Base-by-base conservation (phyloP, 345 rosid genomes). In the Excoecaria agallocha region DNA sequence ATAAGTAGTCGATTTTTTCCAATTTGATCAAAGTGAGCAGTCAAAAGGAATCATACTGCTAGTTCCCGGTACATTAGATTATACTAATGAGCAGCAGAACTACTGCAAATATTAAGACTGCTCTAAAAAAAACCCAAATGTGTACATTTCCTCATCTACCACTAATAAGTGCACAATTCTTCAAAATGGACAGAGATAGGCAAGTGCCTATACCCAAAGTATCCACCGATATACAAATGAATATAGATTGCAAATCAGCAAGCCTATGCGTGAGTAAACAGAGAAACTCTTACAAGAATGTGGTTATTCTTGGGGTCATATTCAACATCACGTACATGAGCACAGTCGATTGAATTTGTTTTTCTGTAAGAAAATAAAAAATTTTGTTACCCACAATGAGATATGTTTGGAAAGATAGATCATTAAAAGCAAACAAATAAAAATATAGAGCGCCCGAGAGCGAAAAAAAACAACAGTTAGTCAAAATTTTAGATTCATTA, bases 261-360 rank as follows among this genome's bases (percentile, higher is more conserved):
- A 49, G 9, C 17, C 15, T 25, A 30, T 19, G 12, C 25, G 8
- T 6, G 24, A 38, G 25, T 45, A 72, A 46, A 50, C 20, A 56
- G 38, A 43, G 71, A 12, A 46, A 48, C 69, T 62, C 94, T 89
- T 88, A 90, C 98, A 74, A 90, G 82, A 77, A 87, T 76, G 82
- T 93, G 91, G 69, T 85, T 85, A 81, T 85, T 89, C 81, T 77
- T 88, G 41, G 82, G 78, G 82, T 88, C 87, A 81, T 86, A 93
- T 60, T 91, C 91, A 63, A 89, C 80, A 73, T 84, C 80, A 39
- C 82, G 93, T 35, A 89, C 86, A 82, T 88, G 96, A 48, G 86
- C 81, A 76, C 80, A 81, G 55, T 89, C 94, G 49, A 93, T 85
- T 55, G 94, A 85, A 77, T 80, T 88, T 72, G 88, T 81, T 83